Percentiles rank a stretch among this genome's conserved stretches.
These are phyloP conservation scores for Saccharomyces hybrid DNA, from an alignment of 1,139 yeast species.

Conservation along the genomic window DNA sequence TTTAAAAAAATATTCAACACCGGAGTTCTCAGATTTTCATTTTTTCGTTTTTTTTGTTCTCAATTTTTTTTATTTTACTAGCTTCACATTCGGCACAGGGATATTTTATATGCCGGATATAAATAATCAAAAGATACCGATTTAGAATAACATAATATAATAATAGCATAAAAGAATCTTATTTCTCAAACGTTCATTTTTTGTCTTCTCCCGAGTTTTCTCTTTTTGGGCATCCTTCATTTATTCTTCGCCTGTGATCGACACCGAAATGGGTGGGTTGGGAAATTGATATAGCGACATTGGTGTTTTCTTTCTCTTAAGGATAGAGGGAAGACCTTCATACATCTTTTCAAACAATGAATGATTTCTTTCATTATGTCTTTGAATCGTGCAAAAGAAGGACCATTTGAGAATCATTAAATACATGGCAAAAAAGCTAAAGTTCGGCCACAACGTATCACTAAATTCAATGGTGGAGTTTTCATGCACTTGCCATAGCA, in stretches of 20 bases:
- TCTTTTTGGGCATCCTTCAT: background rate
- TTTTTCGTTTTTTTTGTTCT: background rate
- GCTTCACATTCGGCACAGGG: background rate
- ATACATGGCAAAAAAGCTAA: slow-evolving; percentile 45
- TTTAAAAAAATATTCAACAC: background rate
- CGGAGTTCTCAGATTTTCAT: background rate
- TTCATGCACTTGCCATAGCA: slow-evolving; percentile 76
- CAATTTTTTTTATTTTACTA: background rate
- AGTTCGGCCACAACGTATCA: slow-evolving; percentile 82
- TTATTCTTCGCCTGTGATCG: slow-evolving; percentile 7
- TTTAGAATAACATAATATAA: background rate
- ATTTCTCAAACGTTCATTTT: background rate
- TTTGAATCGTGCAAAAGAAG: slow-evolving; percentile 29
- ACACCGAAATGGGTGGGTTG: slow-evolving; percentile 11
- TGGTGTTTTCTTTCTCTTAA: slow-evolving; percentile 1
- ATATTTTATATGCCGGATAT: background rate
- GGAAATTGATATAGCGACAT: slow-evolving; percentile 8
- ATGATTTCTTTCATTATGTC: slow-evolving; percentile 6
- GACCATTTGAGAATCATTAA: slow-evolving; percentile 49
- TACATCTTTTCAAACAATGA: slow-evolving; percentile 1
- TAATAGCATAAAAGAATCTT: background rate
- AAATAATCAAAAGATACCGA: background rate
- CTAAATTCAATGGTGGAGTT: slow-evolving; percentile 66
- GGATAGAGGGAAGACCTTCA: background rate
- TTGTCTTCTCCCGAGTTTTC: background rate